These are phyloP conservation scores for Erodium maritimum DNA, from an alignment of 345 rosid genomes.

Conservation along the genomic window DNA sequence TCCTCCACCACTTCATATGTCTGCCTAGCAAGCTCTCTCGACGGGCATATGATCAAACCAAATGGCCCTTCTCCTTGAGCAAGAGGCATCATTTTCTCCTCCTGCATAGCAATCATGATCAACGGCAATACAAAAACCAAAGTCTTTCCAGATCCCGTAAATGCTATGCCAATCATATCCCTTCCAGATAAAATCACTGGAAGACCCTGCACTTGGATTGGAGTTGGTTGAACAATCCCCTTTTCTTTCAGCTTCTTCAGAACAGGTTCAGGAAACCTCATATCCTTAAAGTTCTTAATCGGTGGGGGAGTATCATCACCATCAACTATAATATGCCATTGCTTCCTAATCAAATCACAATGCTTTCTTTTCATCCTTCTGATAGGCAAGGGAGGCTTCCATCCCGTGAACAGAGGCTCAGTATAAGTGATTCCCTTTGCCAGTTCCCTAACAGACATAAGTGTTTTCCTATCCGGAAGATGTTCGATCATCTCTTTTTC, in stretches of 20 bases:
- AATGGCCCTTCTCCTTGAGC: constrained; percentile 79
- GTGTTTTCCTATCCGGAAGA: constrained; percentile 66
- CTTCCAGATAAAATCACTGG: constrained; percentile 73
- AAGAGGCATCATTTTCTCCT: constrained; percentile 89
- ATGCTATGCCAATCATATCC: constrained; percentile 93
- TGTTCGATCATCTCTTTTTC: constrained; percentile 94
- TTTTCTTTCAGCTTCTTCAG: constrained; percentile 57
- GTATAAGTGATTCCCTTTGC: constrained; percentile 83
- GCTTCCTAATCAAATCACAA: constrained; percentile 61
- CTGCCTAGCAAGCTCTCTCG: constrained; percentile 87
- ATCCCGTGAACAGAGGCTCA: constrained; percentile 67
- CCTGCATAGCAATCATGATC: constrained; percentile 85
- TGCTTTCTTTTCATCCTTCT: constrained; percentile 49
- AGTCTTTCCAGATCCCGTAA: constrained; percentile 86
- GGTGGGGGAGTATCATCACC: constrained; percentile 88
- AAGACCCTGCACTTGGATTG: constrained; percentile 92
- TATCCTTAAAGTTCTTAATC: constrained; percentile 65
- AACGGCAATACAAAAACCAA: constrained; percentile 75
- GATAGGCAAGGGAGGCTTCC: constrained; percentile 73
- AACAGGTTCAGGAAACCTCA: constrained; percentile 72
- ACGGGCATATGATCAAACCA: constrained; percentile 69
- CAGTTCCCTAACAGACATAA: constrained; percentile 80
- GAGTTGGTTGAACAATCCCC: constrained; percentile 91
- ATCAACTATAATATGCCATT: constrained; percentile 84
- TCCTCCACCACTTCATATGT: constrained; percentile 81